Percentiles rank a stretch among this genome's conserved stretches.
phyloP scores from a whole-genome alignment of 805 yeast species.

The Pichia insulana region DNA sequence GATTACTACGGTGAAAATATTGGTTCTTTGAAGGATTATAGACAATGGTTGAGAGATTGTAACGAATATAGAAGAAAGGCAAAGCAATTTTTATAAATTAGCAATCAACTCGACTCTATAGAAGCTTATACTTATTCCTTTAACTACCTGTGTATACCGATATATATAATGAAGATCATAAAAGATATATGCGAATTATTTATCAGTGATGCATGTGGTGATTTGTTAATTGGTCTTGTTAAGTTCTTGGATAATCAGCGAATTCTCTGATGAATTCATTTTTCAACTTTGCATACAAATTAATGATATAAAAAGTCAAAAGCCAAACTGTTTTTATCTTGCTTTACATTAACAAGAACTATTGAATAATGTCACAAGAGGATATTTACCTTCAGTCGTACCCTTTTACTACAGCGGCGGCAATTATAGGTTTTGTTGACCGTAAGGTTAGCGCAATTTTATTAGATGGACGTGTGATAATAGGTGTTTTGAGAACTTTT shows the following conservation, averaged over 20 bases:
- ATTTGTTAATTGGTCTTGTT: too few relatives aligned
- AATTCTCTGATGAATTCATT: too few relatives aligned
- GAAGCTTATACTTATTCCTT: too few relatives aligned
- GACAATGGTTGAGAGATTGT: conserved; percentile 95
- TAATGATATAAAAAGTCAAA: too few relatives aligned
- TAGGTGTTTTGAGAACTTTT: conserved; percentile 88
- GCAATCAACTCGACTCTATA: not conserved
- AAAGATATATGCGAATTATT: too few relatives aligned
- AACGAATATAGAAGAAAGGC: conserved; percentile 82
- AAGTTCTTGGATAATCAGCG: too few relatives aligned
- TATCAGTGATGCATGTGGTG: too few relatives aligned
- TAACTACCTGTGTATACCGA: not conserved
- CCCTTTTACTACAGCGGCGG: conserved; percentile 83
- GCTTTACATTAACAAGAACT: too few relatives aligned
- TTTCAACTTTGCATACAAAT: too few relatives aligned
- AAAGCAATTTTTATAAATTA: conserved; percentile 51
- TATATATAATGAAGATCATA: not conserved
- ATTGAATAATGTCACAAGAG: conserved; percentile 17
- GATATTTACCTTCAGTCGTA: conserved; percentile 69
- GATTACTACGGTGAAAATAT: conserved; percentile 97
- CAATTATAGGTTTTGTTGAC: conserved; percentile 81
- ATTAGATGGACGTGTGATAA: conserved; percentile 81
- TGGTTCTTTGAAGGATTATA: conserved; percentile 74
- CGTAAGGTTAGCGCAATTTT: conserved; percentile 70
- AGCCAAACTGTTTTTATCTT: too few relatives aligned